These are phyloP conservation scores for Colletotrichum tabaci DNA, from an alignment of 2,329 filamentous ascomycete genomes.

Conservation along the genomic window DNA sequence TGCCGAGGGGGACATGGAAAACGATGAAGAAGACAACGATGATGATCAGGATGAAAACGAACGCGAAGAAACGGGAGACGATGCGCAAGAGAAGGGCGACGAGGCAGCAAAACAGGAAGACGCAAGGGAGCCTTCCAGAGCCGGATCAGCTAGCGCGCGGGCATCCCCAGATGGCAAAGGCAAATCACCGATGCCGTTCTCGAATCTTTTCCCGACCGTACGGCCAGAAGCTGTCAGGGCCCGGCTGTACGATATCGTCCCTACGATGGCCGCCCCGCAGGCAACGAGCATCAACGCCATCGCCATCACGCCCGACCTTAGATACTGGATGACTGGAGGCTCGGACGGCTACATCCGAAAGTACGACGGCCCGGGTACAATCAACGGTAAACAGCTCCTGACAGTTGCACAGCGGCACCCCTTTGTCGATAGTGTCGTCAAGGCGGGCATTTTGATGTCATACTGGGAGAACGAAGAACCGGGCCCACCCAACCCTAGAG, in stretches of 20 bases:
- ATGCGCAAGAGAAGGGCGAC: conserved; percentile 45
- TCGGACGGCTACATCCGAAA: conserved; percentile 97
- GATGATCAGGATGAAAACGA: conserved; percentile 55
- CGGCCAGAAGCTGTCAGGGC: conserved; percentile 85
- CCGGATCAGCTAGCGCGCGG: conserved; percentile 45
- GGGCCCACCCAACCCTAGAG: conserved; percentile 53
- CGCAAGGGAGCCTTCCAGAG: conserved; percentile 44
- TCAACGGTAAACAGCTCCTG: conserved; percentile 92
- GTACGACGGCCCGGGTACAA: conserved; percentile 94
- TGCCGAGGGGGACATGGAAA: conserved; percentile 52
- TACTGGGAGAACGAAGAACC: conserved; percentile 99
- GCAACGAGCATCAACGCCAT: conserved; percentile 96
- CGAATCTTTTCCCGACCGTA: conserved; percentile 58
- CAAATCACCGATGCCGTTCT: conserved; percentile 33
- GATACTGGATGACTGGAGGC: conserved; percentile 95
- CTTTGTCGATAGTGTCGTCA: conserved; percentile 97
- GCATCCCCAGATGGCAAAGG: conserved; percentile 33
- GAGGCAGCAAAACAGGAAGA: conserved; percentile 60
- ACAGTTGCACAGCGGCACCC: conserved; percentile 97
- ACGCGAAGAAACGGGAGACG: conserved; percentile 52
- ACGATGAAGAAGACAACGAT: conserved; percentile 52
- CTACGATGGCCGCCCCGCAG: conserved; percentile 96
- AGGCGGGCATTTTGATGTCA: conserved; percentile 92
- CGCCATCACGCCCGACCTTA: conserved; percentile 91
- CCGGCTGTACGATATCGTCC: conserved; percentile 91